phyloP scores from a whole-genome alignment of 2,329 filamentous ascomycete genomes.

The Bipolaris oryzae region DNA sequence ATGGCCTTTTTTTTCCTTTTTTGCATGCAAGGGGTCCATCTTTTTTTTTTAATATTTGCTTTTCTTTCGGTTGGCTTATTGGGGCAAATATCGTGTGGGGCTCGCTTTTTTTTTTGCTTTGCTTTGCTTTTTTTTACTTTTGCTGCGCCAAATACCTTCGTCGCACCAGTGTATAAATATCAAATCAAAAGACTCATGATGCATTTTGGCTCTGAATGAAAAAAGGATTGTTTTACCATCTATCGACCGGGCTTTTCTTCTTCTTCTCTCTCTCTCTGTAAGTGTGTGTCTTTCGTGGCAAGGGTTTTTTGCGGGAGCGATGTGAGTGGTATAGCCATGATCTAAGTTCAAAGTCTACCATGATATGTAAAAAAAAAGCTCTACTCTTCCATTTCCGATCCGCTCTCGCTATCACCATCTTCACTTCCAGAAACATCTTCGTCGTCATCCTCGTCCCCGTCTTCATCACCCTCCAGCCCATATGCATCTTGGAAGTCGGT shows the following conservation, averaged over 20 bases:
- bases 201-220: neutral
- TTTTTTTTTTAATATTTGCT: neutral
- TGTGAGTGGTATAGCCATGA: neutral
- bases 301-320: neutral
- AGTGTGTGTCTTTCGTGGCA: neutral
- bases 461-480: conserved; percentile 69
- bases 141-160: neutral
- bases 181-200: neutral
- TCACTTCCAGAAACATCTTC: conserved; percentile 54
- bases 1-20: neutral
- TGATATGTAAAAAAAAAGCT: neutral
- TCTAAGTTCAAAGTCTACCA: neutral
- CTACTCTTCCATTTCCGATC: conserved; percentile 38
- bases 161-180: neutral
- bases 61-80: neutral
- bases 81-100: neutral
- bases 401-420: conserved; percentile 27
- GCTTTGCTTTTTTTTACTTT: no score
- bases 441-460: conserved; percentile 60
- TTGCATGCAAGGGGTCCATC: neutral
- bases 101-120: no score
- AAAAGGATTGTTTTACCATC: neutral
- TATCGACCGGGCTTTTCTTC: neutral
- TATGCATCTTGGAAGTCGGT: conserved; percentile 89
- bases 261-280: no score